Base-by-base conservation (phyloP, 2,329 filamentous ascomycete species). In the Fusarium setosum region DNA sequence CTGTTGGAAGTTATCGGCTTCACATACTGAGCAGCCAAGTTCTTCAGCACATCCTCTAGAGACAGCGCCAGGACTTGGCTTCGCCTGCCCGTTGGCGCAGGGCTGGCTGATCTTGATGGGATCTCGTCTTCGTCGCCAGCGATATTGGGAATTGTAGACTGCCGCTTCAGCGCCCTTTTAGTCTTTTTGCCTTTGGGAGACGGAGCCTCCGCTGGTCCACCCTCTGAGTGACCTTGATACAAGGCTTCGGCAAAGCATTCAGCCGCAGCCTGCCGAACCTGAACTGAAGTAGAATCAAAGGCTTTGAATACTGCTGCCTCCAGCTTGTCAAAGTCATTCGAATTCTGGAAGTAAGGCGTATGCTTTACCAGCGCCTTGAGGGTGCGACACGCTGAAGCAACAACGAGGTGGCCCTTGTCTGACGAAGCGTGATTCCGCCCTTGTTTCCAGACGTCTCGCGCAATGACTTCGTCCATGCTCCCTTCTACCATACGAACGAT, bases 371-470 rank as follows among this genome's bases (percentile, higher is more conserved):
- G 81, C 54, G 89, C 84, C 73, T 92, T 90, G 63, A 99, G 80
- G 74, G 93, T 96, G 67, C 89, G 89, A 72, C 92, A 96, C 9
- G 93, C 92, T 56, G 89, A 87, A 15, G 91, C 86, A 75, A 97
- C 88, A 8, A 95, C 94, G 31, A 97, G 84, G 4, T 89, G 84
- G 5, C 93, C 92, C 78, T 96, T 98, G 77, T 99, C 96, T 60
- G 84, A 85, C 0, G 89, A 85, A 24, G 91, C 91, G 69, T 91
- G 86, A 76, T 85, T 93, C 64, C 96, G 89, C 23, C 90, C 91
- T 75, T 95, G 92, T 78, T 97, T 99, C 93, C 94, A 98, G 15
- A 96, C 88, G 75, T 97, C 94, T 73, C 94, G 89, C n/a, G 92
- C 92, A 34, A 94, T 84, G 54, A 82, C 83, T 77, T 99, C 96